Percentiles rank a stretch among this genome's conserved stretches.
These are phyloP conservation scores for Geotrichum restrictum DNA, from an alignment of 1,139 yeast genomes.

Conservation along the genomic window DNA sequence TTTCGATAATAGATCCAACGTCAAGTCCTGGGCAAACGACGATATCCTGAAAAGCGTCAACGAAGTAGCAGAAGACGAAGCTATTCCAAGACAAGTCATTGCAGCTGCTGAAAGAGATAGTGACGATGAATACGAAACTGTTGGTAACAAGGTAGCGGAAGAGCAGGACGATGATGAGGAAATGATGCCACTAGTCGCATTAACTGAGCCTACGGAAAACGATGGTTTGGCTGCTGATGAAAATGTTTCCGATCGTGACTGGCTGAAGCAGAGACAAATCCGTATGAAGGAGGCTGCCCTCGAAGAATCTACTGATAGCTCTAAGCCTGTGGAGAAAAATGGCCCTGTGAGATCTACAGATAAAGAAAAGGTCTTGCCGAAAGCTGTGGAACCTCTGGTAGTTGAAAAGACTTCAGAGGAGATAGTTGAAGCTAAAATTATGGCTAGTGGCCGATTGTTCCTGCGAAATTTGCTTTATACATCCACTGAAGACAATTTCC, in stretches of 20 bases:
- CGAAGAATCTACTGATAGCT: constrained; percentile 25
- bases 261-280: constrained; percentile 76
- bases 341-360: constrained; percentile 19
- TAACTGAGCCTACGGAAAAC: constrained; percentile 24
- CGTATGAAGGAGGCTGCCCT: constrained; percentile 58
- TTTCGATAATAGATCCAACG: constrained; percentile 67
- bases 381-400: constrained; percentile 22
- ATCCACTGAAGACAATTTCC: constrained; percentile 76
- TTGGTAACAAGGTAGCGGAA: constrained; percentile 24
- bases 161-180: constrained; percentile 30
- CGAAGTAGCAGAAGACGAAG: constrained; percentile 21
- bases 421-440: constrained; percentile 49
- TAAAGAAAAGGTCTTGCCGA: constrained; percentile 20
- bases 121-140: constrained; percentile 33
- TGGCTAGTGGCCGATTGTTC: constrained; percentile 75
- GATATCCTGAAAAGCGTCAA: constrained; percentile 46
- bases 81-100: constrained; percentile 12
- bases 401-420: constrained; percentile 45
- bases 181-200: constrained; percentile 21
- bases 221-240: constrained; percentile 48
- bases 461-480: constrained; percentile 80
- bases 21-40: constrained; percentile 74
- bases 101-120: constrained; percentile 26
- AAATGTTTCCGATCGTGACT: constrained; percentile 72
- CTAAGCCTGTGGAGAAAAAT: constrained; percentile 22